phyloP scores from a whole-genome alignment of 257 asterid species.

The Agastache rugosa region DNA sequence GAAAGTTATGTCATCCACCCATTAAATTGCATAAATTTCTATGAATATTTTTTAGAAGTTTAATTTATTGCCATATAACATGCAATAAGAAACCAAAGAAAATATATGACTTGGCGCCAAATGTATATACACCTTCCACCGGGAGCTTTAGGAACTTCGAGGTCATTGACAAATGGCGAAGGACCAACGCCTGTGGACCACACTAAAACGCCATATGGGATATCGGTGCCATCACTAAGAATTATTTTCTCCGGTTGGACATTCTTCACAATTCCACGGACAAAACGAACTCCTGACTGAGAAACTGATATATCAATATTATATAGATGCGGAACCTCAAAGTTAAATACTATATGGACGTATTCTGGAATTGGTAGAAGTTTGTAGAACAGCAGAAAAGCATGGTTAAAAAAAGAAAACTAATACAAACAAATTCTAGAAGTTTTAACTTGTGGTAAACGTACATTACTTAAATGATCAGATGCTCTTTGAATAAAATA shows the following conservation, averaged over 20 bases:
- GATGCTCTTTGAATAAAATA: not conserved
- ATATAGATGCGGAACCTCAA: conserved; percentile 23
- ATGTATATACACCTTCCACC: conserved; percentile 73
- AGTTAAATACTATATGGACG: not conserved
- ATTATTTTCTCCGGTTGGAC: conserved; percentile 78
- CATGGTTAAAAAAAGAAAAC: not conserved
- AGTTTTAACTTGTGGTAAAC: not conserved
- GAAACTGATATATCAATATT: conserved; percentile 55
- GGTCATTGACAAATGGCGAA: conserved; percentile 69
- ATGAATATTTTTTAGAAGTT: not conserved
- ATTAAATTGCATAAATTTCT: not conserved
- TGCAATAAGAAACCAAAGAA: conserved; percentile 18
- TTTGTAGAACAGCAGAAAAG: conserved; percentile 14
- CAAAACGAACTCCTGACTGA: conserved; percentile 97
- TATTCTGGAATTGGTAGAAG: conserved; percentile 22
- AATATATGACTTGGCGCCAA: not conserved
- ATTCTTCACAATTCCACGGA: conserved; percentile 86
- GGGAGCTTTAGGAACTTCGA: conserved; percentile 87
- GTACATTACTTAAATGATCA: not conserved
- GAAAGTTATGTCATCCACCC: not conserved
- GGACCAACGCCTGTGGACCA: conserved; percentile 99
- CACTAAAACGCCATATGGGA: conserved; percentile 94
- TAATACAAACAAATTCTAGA: not conserved
- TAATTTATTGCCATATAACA: conserved; percentile 6
- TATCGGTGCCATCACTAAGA: conserved; percentile 79